phyloP scores from a whole-genome alignment of 495 filamentous ascomycete species.

The Neurospora sp. region DNA sequence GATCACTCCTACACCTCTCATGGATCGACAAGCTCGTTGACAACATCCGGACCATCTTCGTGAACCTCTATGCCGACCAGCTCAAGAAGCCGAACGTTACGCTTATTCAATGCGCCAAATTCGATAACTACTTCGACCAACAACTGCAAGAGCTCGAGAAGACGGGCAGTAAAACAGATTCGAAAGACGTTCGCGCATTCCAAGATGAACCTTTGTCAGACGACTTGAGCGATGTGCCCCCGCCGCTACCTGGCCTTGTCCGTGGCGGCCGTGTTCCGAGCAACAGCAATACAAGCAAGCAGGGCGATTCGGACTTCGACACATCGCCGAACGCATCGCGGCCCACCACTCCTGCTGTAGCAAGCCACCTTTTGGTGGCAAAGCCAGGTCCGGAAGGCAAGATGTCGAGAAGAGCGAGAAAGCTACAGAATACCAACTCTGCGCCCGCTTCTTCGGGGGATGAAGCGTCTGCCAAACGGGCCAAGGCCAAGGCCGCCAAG shows the following conservation, averaged over 20 bases:
- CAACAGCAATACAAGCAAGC: slow-evolving; percentile 10
- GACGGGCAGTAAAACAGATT: slow-evolving; percentile 22
- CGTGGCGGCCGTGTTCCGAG: slow-evolving; percentile 17
- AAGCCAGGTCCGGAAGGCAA: slow-evolving; percentile 62
- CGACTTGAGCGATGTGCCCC: slow-evolving; percentile 32
- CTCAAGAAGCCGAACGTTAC: slow-evolving; percentile 71
- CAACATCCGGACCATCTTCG: slow-evolving; percentile 83
- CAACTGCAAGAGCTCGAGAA: slow-evolving; percentile 77
- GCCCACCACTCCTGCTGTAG: slow-evolving; percentile 59
- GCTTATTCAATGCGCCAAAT: slow-evolving; percentile 60
- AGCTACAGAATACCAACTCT: slow-evolving; percentile 52
- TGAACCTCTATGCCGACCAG: slow-evolving; percentile 78
- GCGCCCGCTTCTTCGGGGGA: slow-evolving; percentile 76
- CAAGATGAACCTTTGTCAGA: slow-evolving; percentile 31
- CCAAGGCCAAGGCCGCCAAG: slow-evolving; percentile 59
- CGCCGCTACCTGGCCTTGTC: slow-evolving; percentile 31
- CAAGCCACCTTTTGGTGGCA: slow-evolving; percentile 53
- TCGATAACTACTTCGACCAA: slow-evolving; percentile 90
- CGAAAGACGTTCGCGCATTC: slow-evolving; percentile 21
- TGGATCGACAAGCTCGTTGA: slow-evolving; percentile 97
- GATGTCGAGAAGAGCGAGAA: slow-evolving; percentile 72
- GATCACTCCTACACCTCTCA: slow-evolving; percentile 83
- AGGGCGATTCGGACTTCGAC: slow-evolving; percentile 51
- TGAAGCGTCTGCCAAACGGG: slow-evolving; percentile 50
- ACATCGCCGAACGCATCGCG: slow-evolving; percentile 71